Evolutionary conservation across 2,329 filamentous ascomycete genomes (phyloP).

Genomic region (Seiridium unicorne): DNA sequence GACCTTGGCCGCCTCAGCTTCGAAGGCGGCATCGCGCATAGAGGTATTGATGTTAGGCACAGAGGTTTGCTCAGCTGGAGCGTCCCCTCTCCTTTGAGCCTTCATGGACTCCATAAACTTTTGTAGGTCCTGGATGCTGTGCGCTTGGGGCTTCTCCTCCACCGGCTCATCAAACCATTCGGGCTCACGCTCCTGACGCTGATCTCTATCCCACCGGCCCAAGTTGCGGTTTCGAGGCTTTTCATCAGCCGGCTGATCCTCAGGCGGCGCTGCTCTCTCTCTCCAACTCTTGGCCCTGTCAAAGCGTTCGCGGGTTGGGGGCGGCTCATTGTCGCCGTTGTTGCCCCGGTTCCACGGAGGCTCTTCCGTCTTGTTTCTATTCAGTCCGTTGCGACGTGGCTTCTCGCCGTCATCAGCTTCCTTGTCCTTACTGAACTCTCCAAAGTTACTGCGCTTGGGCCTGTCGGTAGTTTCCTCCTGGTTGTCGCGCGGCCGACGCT

Average conservation of each 20-base stretch:
- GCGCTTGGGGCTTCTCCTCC: conserved; percentile 66
- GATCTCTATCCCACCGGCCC: conserved; percentile 37
- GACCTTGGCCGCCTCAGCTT: conserved; percentile 49
- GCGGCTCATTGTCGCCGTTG: conserved; percentile 32
- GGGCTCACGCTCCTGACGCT: conserved; percentile 73
- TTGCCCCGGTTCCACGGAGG: conserved; percentile 70
- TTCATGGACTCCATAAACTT: conserved; percentile 94
- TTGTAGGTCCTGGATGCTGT: conserved; percentile 89
- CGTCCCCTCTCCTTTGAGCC: conserved; percentile 48
- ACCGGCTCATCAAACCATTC: conserved; percentile 83
- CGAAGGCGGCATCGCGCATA: conserved; percentile 33
- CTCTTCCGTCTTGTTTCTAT: conserved; percentile 65
- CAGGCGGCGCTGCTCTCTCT: conserved; percentile 51
- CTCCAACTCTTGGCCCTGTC: conserved; percentile 62
- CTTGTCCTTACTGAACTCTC: conserved; percentile 44
- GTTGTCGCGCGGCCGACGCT: conserved; percentile 40
- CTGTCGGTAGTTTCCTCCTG: conserved; percentile 54
- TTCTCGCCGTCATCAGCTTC: conserved; percentile 52
- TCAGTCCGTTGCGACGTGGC: conserved; percentile 62
- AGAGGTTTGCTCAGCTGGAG: conserved; percentile 35
- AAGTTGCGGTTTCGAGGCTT: neutral
- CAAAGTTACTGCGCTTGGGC: conserved; percentile 44
- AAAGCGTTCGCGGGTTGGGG: conserved; percentile 49
- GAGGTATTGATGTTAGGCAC: conserved; percentile 27
- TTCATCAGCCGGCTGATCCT: conserved; percentile 5